These are phyloP conservation scores for Parietaria judaica DNA, from an alignment of 306 rosid genomes.

Conservation along the genomic window DNA sequence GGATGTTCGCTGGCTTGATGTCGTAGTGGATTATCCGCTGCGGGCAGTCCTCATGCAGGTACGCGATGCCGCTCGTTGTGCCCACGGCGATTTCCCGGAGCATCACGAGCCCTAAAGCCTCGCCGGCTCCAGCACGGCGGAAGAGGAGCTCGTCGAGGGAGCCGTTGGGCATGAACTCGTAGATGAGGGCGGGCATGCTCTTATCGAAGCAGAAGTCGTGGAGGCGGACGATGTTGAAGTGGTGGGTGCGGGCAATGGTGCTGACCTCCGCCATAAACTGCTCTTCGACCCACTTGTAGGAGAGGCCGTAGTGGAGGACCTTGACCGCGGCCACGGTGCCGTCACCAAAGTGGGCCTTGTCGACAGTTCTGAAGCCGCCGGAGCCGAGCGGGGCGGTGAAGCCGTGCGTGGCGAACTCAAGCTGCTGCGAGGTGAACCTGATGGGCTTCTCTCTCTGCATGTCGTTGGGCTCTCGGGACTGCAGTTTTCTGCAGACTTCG, in stretches of 20 bases:
- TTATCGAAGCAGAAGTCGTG: conserved; percentile 15
- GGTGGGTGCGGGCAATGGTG: conserved; percentile 8
- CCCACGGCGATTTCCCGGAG: conserved; percentile 32
- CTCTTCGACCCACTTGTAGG: conserved; percentile 1
- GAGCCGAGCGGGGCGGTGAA: background rate
- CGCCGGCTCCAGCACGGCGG: conserved; percentile 9
- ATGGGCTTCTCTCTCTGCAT: conserved; percentile 12
- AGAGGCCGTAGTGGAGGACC: background rate
- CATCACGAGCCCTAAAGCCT: conserved; percentile 24
- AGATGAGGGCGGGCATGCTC: too few relatives aligned
- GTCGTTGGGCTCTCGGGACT: background rate
- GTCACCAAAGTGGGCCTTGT: conserved; percentile 1
- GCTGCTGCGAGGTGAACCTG: conserved; percentile 4
- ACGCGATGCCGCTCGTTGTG: too few relatives aligned
- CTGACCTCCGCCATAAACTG: conserved; percentile 18
- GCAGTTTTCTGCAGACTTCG: too few relatives aligned
- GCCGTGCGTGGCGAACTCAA: background rate
- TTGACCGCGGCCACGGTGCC: conserved; percentile 10
- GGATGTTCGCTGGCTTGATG: too few relatives aligned
- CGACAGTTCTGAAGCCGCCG: background rate
- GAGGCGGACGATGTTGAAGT: conserved; percentile 11
- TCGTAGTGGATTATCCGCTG: too few relatives aligned
- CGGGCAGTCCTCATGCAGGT: too few relatives aligned
- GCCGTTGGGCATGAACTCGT: background rate
- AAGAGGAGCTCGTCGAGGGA: conserved; percentile 32